Evolutionary conservation across 1,284 basidiomycete species (phyloP).

Genomic region (Marasmius fiardii): DNA sequence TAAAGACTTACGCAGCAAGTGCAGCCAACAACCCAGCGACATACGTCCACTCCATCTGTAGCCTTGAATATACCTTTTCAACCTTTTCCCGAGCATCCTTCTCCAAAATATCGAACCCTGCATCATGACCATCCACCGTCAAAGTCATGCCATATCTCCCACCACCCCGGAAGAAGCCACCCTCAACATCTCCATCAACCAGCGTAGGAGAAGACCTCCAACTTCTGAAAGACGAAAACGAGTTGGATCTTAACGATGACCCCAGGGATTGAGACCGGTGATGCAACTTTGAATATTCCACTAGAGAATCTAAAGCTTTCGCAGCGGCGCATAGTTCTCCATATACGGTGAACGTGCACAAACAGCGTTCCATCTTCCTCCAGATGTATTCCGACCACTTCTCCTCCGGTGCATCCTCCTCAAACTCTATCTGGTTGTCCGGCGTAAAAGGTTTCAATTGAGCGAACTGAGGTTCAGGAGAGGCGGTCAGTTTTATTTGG

Average conservation of each 20-base stretch:
- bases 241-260: background rate
- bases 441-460: background rate
- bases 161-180: background rate
- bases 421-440: background rate
- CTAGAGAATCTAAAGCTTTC: background rate
- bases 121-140: background rate
- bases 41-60: conserved; percentile 52
- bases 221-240: background rate
- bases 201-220: background rate
- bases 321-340: conserved; percentile 33
- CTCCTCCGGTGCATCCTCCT: conserved; percentile 33
- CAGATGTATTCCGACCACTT: conserved; percentile 25
- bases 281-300: background rate
- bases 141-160: background rate
- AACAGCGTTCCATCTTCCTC: conserved; percentile 28
- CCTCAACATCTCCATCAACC: background rate
- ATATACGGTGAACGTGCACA: conserved; percentile 54
- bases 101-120: background rate
- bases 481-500: background rate
- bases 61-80: conserved; percentile 37
- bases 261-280: background rate
- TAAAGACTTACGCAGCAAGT: conserved; percentile 41
- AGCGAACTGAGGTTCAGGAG: background rate
- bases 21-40: conserved; percentile 48
- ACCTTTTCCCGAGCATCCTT: conserved; percentile 46